A percentile compares a stretch with the other conserved stretches of the same genome.
Conservation (phyloP, 345 rosid species). For the Rhodamnia argentea region DNA sequence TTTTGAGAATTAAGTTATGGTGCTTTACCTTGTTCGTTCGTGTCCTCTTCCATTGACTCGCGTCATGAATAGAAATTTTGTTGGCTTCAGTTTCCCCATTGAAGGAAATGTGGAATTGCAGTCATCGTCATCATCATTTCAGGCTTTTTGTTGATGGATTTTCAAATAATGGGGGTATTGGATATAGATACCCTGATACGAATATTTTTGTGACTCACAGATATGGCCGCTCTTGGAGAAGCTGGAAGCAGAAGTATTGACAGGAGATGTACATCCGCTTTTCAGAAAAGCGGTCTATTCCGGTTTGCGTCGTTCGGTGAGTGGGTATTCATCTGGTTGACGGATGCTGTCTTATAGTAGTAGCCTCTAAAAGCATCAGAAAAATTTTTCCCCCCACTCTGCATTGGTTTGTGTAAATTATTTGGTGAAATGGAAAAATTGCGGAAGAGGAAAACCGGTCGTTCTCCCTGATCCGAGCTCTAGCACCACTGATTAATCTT, state of each 20-base stretch:
- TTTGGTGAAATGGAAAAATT: background rate
- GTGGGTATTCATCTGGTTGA: constrained; percentile 7
- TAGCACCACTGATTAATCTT: background rate
- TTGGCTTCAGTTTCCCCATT: background rate
- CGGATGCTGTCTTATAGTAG: background rate
- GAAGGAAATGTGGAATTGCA: background rate
- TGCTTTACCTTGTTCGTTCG: background rate
- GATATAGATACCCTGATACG: background rate
- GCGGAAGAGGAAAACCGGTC: background rate
- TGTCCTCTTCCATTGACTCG: background rate
- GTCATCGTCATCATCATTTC: background rate
- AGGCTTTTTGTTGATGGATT: background rate
- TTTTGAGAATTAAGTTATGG: background rate
- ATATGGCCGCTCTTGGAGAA: constrained; percentile 82
- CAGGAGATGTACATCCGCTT: constrained; percentile 66
- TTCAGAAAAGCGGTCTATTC: constrained; percentile 57
- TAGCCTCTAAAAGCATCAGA: background rate
- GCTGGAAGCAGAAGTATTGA: constrained; percentile 58
- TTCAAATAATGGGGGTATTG: background rate
- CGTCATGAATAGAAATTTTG: background rate
- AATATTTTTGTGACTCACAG: constrained; percentile 22
- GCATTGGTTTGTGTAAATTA: background rate
- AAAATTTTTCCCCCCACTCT: background rate
- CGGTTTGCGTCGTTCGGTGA: constrained; percentile 33
- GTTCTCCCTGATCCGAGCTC: background rate